phyloP scores from a whole-genome alignment of 768 basidiomycete genomes.

The Agrocybe praecox region DNA sequence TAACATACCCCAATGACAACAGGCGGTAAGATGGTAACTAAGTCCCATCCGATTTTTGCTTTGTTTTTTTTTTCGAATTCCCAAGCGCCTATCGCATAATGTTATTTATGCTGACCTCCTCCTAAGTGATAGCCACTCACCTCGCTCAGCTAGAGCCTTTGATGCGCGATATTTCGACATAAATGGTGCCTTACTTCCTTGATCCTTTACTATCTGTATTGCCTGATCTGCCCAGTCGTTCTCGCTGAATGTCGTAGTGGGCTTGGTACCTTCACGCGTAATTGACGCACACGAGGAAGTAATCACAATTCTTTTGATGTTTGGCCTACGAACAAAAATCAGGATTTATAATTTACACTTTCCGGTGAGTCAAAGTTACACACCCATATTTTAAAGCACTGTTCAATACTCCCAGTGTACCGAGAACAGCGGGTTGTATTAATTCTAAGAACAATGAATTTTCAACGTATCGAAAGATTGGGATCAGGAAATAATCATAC shows the following conservation, averaged over 20 bases:
- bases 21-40: conserved; percentile 55
- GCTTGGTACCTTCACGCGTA: conserved; percentile 24
- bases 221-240: conserved; percentile 61
- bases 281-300: conserved; percentile 60
- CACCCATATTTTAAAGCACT: conserved; percentile 38
- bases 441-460: conserved; percentile 42
- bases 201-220: conserved; percentile 46
- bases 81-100: conserved; percentile 38
- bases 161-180: conserved; percentile 53
- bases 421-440: conserved; percentile 69
- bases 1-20: conserved; percentile 30
- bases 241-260: conserved; percentile 40
- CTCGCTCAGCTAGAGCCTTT: conserved; percentile 63
- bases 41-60: conserved; percentile 48
- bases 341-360: not conserved
- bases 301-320: conserved; percentile 62
- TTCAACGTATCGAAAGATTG: not conserved
- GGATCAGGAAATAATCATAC: conserved; percentile 12
- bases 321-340: not conserved
- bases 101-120: not conserved
- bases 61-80: conserved; percentile 40
- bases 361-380: not conserved
- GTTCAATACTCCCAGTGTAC: conserved; percentile 64
- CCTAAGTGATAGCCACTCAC: conserved; percentile 20
- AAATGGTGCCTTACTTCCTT: conserved; percentile 45